These are phyloP conservation scores for Diaporthe amygdali DNA, from an alignment of 2,329 filamentous ascomycete genomes.

Conservation along the genomic window DNA sequence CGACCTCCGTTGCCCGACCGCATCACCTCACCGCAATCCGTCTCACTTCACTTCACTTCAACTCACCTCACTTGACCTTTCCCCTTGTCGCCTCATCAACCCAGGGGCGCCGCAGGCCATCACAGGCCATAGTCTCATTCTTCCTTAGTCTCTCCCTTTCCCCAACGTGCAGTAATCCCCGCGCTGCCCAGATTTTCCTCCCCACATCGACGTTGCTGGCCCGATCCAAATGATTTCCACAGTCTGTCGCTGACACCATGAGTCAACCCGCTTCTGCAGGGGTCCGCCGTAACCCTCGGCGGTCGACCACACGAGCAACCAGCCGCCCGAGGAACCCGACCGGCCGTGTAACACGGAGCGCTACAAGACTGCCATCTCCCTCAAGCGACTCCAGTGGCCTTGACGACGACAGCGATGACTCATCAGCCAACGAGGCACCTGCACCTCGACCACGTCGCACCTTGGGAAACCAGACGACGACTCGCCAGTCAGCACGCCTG, in stretches of 20 bases:
- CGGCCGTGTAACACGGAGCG: slow-evolving; percentile 25
- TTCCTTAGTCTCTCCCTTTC: not conserved
- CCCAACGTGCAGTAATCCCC: not conserved
- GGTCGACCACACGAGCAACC: slow-evolving; percentile 12
- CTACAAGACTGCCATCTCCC: slow-evolving; percentile 17
- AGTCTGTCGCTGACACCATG: slow-evolving; percentile 19
- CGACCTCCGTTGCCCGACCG: slow-evolving; percentile 4
- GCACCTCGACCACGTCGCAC: not conserved
- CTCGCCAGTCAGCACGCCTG: slow-evolving; percentile 15
- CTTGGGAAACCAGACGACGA: not conserved
- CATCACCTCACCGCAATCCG: not conserved
- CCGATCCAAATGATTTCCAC: not conserved
- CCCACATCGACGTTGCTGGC: not conserved
- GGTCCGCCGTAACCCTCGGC: slow-evolving; percentile 25
- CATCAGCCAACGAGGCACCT: slow-evolving; percentile 1
- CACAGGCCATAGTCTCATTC: not conserved
- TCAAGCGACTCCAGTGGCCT: slow-evolving; percentile 3
- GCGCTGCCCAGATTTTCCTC: not conserved
- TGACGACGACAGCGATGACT: slow-evolving; percentile 3
- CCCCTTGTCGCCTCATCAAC: not conserved
- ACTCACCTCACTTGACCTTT: not conserved
- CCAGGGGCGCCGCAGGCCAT: not conserved
- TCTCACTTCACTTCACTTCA: not conserved
- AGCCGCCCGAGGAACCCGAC: slow-evolving; percentile 19
- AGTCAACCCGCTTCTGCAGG: slow-evolving; percentile 22